Conservation (phyloP, 176 grass and related monocot genomes). For the Coix lacrymajobi region DNA sequence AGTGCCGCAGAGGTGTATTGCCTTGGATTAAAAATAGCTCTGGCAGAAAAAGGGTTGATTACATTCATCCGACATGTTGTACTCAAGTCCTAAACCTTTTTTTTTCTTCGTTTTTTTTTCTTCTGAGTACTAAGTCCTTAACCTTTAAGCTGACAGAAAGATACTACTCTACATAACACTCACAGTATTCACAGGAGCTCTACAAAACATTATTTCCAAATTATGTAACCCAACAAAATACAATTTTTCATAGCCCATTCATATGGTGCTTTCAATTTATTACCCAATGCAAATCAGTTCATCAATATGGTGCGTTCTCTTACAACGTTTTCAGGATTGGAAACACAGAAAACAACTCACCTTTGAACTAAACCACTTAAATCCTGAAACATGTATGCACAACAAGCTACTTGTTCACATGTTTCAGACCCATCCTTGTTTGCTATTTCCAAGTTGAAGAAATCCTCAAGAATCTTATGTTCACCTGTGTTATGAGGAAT, state of each 20-base stretch:
- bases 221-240: background rate
- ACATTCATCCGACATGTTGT: background rate
- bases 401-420: conserved; percentile 56
- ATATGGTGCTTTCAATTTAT: background rate
- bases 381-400: conserved; percentile 72
- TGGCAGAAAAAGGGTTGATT: background rate
- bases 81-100: background rate
- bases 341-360: conserved; percentile 33
- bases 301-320: background rate
- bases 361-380: conserved; percentile 45
- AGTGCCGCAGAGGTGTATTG: background rate
- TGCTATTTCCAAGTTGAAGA: conserved; percentile 62
- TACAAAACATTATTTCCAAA: background rate
- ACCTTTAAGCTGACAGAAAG: conserved; percentile 1
- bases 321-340: conserved; percentile 9
- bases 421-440: conserved; percentile 49
- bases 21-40: background rate
- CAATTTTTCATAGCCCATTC: background rate
- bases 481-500: conserved; percentile 19
- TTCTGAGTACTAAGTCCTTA: background rate
- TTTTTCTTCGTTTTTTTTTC: background rate
- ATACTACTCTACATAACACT: background rate
- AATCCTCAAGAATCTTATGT: conserved; percentile 28
- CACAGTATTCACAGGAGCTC: background rate
- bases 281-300: conserved; percentile 9